phyloP scores from a whole-genome alignment of 2,329 filamentous ascomycete genomes.

The Aspergillus persii region DNA sequence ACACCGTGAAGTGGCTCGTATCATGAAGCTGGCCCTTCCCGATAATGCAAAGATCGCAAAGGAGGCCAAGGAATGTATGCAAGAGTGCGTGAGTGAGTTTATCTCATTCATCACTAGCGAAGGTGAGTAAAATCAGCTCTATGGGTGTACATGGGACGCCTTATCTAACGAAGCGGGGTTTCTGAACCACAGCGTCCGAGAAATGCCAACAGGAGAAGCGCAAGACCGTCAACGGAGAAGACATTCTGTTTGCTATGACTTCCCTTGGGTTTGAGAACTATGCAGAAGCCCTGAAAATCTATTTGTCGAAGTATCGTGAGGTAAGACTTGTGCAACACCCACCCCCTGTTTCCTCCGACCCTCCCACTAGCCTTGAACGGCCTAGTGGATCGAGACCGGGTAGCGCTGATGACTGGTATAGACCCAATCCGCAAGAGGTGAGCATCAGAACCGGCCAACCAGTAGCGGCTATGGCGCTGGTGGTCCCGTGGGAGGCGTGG shows the following conservation, averaged over 20 bases:
- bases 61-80: constrained; percentile 99
- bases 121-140: constrained; percentile 59
- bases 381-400: background rate
- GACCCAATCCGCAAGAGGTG: constrained; percentile 75
- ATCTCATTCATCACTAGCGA: constrained; percentile 99
- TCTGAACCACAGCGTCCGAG: constrained; percentile 68
- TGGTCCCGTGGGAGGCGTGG: constrained; percentile 37
- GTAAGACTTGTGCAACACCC: constrained; percentile 58
- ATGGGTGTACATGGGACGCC: background rate
- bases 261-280: constrained; percentile 99
- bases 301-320: constrained; percentile 95
- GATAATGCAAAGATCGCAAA: constrained; percentile 99
- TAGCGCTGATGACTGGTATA: constrained; percentile 49
- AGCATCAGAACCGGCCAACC: constrained; percentile 59
- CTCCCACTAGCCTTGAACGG: constrained; percentile 31
- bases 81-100: constrained; percentile 99
- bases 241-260: constrained; percentile 98
- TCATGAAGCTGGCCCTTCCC: constrained; percentile 97
- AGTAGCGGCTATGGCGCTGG: constrained; percentile 47
- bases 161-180: background rate
- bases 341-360: background rate
- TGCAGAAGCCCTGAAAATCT: constrained; percentile 95
- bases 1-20: constrained; percentile 91
- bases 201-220: constrained; percentile 99
- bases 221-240: constrained; percentile 98